Percentiles rank a stretch among this genome's conserved stretches.
These are phyloP conservation scores for Lentinula raphanica DNA, from an alignment of 768 basidiomycete species.

Conservation along the genomic window DNA sequence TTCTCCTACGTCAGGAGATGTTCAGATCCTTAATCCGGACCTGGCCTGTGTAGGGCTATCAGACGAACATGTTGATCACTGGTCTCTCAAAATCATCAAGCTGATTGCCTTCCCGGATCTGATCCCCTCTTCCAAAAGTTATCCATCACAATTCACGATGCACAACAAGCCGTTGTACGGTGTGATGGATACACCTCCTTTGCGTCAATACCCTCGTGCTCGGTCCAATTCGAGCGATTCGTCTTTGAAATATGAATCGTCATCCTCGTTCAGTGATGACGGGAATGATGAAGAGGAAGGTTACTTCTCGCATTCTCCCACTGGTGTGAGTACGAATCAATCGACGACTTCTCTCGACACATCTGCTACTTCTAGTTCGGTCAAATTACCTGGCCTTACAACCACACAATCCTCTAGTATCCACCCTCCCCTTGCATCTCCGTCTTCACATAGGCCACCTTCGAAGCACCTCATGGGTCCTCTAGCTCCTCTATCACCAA, in stretches of 20 bases:
- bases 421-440: slow-evolving; percentile 18
- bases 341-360: slow-evolving; percentile 30
- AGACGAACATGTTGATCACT: slow-evolving; percentile 61
- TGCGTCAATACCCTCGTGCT: neutral
- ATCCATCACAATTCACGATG: neutral
- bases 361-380: slow-evolving; percentile 29
- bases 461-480: slow-evolving; percentile 31
- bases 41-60: slow-evolving; percentile 73
- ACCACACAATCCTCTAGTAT: neutral
- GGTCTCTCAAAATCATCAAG: slow-evolving; percentile 75
- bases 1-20: slow-evolving; percentile 54
- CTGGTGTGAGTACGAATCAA: slow-evolving; percentile 17
- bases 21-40: slow-evolving; percentile 61
- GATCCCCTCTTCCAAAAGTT: slow-evolving; percentile 31
- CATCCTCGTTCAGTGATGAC: slow-evolving; percentile 11
- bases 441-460: slow-evolving; percentile 29
- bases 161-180: neutral
- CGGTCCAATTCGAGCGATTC: slow-evolving; percentile 4
- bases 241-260: neutral
- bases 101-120: slow-evolving; percentile 73
- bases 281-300: slow-evolving; percentile 44
- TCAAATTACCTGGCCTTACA: slow-evolving; percentile 11
- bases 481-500: slow-evolving; percentile 26
- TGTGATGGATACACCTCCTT: neutral
- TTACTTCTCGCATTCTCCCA: slow-evolving; percentile 58